Evolutionary conservation across 768 basidiomycete genomes (phyloP).

Genomic region (Boletus bicolor): DNA sequence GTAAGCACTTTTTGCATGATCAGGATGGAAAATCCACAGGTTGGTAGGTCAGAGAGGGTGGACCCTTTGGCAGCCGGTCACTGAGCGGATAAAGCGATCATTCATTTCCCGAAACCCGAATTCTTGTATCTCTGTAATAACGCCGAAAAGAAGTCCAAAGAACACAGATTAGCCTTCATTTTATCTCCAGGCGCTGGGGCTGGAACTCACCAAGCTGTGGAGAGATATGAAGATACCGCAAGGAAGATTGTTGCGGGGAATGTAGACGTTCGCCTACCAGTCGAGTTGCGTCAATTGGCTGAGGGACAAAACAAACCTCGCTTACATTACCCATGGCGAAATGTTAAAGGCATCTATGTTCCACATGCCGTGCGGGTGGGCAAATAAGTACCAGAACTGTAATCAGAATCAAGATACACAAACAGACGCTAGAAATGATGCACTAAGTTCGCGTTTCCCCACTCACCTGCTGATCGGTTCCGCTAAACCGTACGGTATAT

Average conservation of each 20-base stretch:
- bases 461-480: not conserved
- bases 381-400: not conserved
- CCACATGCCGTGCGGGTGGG: not conserved
- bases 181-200: slow-evolving; percentile 3
- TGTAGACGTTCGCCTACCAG: not conserved
- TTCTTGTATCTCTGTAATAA: not conserved
- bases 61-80: slow-evolving; percentile 5
- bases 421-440: not conserved
- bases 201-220: slow-evolving; percentile 26
- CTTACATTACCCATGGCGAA: not conserved
- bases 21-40: slow-evolving; percentile 18
- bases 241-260: not conserved
- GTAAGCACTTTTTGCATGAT: slow-evolving; percentile 4
- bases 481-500: not conserved
- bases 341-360: not conserved
- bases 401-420: not conserved
- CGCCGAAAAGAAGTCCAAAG: not conserved
- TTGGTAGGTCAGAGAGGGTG: slow-evolving; percentile 14
- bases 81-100: not conserved
- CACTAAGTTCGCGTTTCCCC: not conserved
- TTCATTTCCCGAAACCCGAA: not conserved
- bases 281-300: not conserved
- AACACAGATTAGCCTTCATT: not conserved
- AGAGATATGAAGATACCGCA: not conserved
- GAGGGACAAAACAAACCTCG: not conserved